Evolutionary conservation across 441 rosid species (phyloP), one percentile per base, ranked within the genome.

Genomic region (Breynia disticha): DNA sequence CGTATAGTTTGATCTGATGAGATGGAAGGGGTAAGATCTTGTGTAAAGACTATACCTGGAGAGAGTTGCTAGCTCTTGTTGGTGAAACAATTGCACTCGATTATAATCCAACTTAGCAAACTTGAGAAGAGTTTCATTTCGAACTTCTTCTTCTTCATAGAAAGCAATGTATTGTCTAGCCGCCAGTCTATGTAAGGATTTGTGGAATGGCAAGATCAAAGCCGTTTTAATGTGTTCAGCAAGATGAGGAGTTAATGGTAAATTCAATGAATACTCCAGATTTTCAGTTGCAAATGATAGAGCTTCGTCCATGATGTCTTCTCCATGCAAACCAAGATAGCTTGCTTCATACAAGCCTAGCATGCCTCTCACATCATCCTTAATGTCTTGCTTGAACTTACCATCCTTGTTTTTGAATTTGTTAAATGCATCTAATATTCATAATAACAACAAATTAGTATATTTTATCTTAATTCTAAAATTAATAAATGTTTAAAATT

Each of bases 101-200:
- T 67, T 69, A 52, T 62, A 75, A 62, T 67, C 72, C 28, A 71
- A 44, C 65, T 71, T 79, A 0, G 84, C 72, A 28, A 76, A 58
- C 42, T 56, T 54, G 52, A 76, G 67, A 0, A 79, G 44, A 9
- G 37, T 56, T 48, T 66, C 56, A 46, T 71, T 47, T 43, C 21
- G 65, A 38, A 19, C 37, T 45, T 68, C 70, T 16, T 68, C 75
- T 11, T 37, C 54, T 28, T 64, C 64, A 15, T 73, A 73, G 14
- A 68, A 68, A 1, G 58, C 46, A 15, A 77, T 66, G 52, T 55
- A 63, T n/a, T 48, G 51, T 48, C 56, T 52, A 0, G 76, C 67
- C 37, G 60, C 56, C 8, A 71, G 50, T 48, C 77, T 60, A 0
- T 61, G 68, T n/a, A 63, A 16, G 12, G 59, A 69, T 55, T 45